These are phyloP conservation scores for Trichosporon sp. DNA, from an alignment of 1,284 basidiomycete species.

Conservation along the genomic window DNA sequence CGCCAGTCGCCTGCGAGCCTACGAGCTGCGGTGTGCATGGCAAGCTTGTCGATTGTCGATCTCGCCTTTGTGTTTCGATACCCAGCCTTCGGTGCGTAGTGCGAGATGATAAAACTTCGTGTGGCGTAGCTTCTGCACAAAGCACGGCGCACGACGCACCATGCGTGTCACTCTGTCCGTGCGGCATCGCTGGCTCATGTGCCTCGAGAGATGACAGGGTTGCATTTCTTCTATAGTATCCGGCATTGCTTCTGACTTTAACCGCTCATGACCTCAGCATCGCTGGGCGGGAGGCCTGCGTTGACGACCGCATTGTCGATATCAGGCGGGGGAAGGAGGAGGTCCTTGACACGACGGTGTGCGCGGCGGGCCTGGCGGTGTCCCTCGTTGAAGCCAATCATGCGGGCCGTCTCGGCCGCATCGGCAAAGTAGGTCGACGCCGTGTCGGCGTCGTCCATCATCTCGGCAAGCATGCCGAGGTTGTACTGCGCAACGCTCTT, in stretches of 20 bases:
- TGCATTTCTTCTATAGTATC: not conserved
- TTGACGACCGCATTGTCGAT: not conserved
- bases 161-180: not conserved
- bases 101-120: not conserved
- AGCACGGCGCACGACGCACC: not conserved
- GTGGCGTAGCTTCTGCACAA: not conserved
- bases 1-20: not conserved
- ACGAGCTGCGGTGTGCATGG: too few relatives aligned
- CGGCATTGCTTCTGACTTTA: not conserved
- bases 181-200: too few relatives aligned
- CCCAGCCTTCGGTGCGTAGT: too few relatives aligned
- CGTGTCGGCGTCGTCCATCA: conserved; percentile 11
- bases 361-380: not conserved
- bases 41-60: too few relatives aligned
- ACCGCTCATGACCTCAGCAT: conserved; percentile 3
- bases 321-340: not conserved
- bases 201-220: not conserved
- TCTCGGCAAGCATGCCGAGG: conserved; percentile 54
- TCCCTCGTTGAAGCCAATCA: conserved; percentile 12
- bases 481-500: conserved; percentile 50
- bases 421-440: conserved; percentile 8
- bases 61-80: too few relatives aligned
- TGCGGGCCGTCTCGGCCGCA: conserved; percentile 3
- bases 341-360: not conserved
- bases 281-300: not conserved